A percentile compares a stretch with the other conserved stretches of the same genome.
These are phyloP conservation scores for Clonostachys rosea DNA, from an alignment of 2,329 filamentous ascomycete species.

Conservation along the genomic window DNA sequence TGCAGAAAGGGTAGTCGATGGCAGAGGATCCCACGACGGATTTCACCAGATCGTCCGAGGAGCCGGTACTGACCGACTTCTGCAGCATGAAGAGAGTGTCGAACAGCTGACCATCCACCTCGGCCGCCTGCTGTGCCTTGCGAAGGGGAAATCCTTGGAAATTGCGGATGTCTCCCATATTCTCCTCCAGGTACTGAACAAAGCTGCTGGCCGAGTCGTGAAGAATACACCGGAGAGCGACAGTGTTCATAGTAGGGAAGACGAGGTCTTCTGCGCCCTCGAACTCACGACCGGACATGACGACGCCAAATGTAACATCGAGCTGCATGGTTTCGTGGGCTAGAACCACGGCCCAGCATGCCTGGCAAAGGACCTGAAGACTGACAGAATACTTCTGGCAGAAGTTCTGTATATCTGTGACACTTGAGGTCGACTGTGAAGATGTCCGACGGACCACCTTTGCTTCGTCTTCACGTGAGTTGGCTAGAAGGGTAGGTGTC, in stretches of 20 bases:
- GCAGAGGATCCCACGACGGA: conserved; percentile 61
- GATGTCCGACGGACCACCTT: not conserved
- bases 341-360: conserved; percentile 69
- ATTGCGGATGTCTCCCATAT: conserved; percentile 59
- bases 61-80: conserved; percentile 15
- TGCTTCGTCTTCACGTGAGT: not conserved
- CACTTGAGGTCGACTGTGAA: not conserved
- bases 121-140: conserved; percentile 48
- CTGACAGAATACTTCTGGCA: conserved; percentile 67
- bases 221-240: conserved; percentile 67
- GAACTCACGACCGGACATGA: conserved; percentile 79
- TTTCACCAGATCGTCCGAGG: conserved; percentile 40
- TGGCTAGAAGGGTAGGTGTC: conserved; percentile 24
- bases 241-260: conserved; percentile 92
- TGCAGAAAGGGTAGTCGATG: conserved; percentile 77
- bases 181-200: conserved; percentile 69
- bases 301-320: conserved; percentile 77
- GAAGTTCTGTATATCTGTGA: conserved; percentile 35
- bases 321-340: conserved; percentile 58
- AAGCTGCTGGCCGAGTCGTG: conserved; percentile 64
- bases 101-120: conserved; percentile 36
- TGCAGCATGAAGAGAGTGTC: conserved; percentile 55
- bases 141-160: conserved; percentile 76
- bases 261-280: conserved; percentile 62
- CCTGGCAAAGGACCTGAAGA: conserved; percentile 70